Conservation (phyloP, 1,284 basidiomycete genomes). For the Trichosporon sp. region DNA sequence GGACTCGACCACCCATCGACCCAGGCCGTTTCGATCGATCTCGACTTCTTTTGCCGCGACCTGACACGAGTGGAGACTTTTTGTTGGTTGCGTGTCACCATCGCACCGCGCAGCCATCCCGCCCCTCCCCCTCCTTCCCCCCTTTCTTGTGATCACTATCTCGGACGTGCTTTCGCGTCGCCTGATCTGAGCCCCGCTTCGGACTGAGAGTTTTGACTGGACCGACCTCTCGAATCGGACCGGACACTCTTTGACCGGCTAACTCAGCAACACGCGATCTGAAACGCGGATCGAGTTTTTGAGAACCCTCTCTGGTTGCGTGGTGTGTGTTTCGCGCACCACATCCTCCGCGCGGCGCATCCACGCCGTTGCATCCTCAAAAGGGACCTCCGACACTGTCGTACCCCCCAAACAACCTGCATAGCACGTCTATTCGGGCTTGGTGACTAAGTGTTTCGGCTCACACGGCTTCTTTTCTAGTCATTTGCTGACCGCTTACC, state of each 20-base stretch:
- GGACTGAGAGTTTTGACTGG: slow-evolving; percentile 13
- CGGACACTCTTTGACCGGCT: slow-evolving; percentile 16
- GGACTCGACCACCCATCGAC: not conserved
- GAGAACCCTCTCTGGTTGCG: slow-evolving; percentile 18
- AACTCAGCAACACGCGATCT: slow-evolving; percentile 2
- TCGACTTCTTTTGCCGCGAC: slow-evolving; percentile 16
- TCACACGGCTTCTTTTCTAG: slow-evolving; percentile 6
- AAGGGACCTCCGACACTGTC: slow-evolving; percentile 17
- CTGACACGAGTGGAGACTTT: slow-evolving; percentile 18
- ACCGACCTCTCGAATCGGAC: slow-evolving; percentile 13
- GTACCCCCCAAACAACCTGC: not conserved
- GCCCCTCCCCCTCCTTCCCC: too few relatives aligned
- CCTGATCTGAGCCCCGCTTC: not conserved
- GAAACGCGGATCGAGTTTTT: slow-evolving; percentile 15
- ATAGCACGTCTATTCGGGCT: slow-evolving; percentile 19
- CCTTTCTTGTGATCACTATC: slow-evolving; percentile 11
- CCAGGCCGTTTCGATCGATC: not conserved
- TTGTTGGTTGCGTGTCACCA: slow-evolving; percentile 12
- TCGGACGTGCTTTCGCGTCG: slow-evolving; percentile 8
- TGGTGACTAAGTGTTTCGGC: slow-evolving; percentile 5
- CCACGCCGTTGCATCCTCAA: slow-evolving; percentile 10
- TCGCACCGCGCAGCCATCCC: slow-evolving; percentile 17
- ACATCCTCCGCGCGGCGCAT: slow-evolving; percentile 16
- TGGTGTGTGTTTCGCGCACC: slow-evolving; percentile 14
- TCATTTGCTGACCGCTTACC: slow-evolving; percentile 14